A percentile compares a stretch with the other conserved stretches of the same genome.
Evolutionary conservation across 108 stramenopile species (phyloP).

Genomic region (Epipyxis sp.): DNA sequence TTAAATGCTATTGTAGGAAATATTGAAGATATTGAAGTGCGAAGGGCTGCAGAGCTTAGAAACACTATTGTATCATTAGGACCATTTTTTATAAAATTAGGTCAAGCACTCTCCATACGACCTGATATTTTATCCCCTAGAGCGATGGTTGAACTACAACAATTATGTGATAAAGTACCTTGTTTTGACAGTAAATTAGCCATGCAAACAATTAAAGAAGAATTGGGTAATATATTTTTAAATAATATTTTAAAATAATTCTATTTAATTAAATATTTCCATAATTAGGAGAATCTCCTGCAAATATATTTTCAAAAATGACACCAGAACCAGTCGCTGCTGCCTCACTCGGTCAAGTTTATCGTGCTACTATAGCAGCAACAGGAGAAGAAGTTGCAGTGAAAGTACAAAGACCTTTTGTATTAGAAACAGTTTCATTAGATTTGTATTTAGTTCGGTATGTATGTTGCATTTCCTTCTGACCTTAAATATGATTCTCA

Average conservation of each 20-base stretch:
- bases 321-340: conserved; percentile 90
- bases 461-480: too few relatives aligned
- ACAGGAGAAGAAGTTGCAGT: conserved; percentile 85
- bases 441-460: conserved; percentile 83
- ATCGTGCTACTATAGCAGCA: conserved; percentile 64
- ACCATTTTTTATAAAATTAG: conserved; percentile 86
- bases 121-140: conserved; percentile 81
- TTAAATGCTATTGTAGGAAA: conserved; percentile 20
- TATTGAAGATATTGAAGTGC: conserved; percentile 68
- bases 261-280: too few relatives aligned
- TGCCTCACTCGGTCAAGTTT: conserved; percentile 84
- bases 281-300: too few relatives aligned
- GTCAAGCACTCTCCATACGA: conserved; percentile 80
- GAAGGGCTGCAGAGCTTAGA: conserved; percentile 73
- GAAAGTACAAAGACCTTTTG: conserved; percentile 77
- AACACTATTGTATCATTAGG: conserved; percentile 80
- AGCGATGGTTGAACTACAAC: conserved; percentile 88
- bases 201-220: conserved; percentile 76
- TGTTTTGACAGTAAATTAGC: conserved; percentile 73
- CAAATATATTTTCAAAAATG: conserved; percentile 76
- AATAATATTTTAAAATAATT: too few relatives aligned
- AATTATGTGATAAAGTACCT: conserved; percentile 91
- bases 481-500: too few relatives aligned
- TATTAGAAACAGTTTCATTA: conserved; percentile 82
- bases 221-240: conserved; percentile 74